Evolutionary conservation across 352 stramenopile genomes (phyloP), one percentile per base, ranked within the genome.

Genomic region (Pythium coloratum): DNA sequence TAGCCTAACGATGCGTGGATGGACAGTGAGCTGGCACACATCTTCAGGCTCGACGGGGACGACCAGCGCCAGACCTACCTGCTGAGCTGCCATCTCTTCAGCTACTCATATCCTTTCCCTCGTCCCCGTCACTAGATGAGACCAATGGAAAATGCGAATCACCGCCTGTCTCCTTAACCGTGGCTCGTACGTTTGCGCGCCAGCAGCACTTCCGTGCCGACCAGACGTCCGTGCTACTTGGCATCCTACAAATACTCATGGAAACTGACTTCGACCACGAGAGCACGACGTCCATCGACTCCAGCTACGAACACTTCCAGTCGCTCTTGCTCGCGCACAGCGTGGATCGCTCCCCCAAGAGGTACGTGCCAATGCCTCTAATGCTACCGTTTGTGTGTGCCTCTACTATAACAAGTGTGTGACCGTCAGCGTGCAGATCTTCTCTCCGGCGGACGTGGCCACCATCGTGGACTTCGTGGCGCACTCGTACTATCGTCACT

Each of bases 401-500:
- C 34, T 40, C 34, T 26, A 49, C 18, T 49, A 18, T 20, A 26
- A 24, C 14, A 49, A 16, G 10, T 2, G 24, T 20, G 6, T 20
- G 32, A 32, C 6, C 24, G 16, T 38, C 59, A 91, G 82, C 38
- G 81, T 91, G 24, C 62, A 72, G 16, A 70, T 94, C 42, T 93
- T 92, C 60, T 80, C 64, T 3, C 62, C 73, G 18, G 50, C 70
- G 1, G 76, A 94, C 30, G 84, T 91, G 9, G 62, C 47, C 24
- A 57, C 50, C 12, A 82, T 92, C 59, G 81, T 93, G 30, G 86
- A 95, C 55, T 91, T 84, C 67, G 73, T 94, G 58, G 76, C 82
- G 32, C 76, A 93, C 73, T 78, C 77, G 54, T 95, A 95, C 73
- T 95, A 88, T 60, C 80, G 87, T 26, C 85, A 94, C 55, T 89